These are phyloP conservation scores for Hyaloscypha hepaticicola DNA, from an alignment of 495 filamentous ascomycete species.

Conservation along the genomic window DNA sequence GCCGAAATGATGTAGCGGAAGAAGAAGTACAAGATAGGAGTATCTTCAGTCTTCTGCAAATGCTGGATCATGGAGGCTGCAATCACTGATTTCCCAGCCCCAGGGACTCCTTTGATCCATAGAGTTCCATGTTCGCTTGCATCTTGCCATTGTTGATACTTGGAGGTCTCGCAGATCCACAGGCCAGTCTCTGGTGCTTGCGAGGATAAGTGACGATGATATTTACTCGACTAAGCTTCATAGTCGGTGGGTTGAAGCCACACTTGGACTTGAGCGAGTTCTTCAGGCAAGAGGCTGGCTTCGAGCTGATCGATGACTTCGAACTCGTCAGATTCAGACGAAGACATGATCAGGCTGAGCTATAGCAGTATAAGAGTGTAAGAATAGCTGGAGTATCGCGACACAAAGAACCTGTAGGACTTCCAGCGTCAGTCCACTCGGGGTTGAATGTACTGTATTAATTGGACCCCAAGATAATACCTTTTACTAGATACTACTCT, in stretches of 20 bases:
- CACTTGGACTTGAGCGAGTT: slow-evolving; percentile 31
- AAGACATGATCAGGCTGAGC: not conserved
- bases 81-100: slow-evolving; percentile 52
- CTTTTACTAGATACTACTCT: too few relatives aligned
- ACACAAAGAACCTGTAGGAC: too few relatives aligned
- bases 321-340: slow-evolving; percentile 19
- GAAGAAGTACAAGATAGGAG: slow-evolving; percentile 52
- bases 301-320: slow-evolving; percentile 20
- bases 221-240: slow-evolving; percentile 31
- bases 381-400: too few relatives aligned
- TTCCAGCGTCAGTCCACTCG: too few relatives aligned
- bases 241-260: slow-evolving; percentile 45
- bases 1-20: slow-evolving; percentile 52
- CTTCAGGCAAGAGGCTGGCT: slow-evolving; percentile 22
- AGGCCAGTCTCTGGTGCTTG: slow-evolving; percentile 44
- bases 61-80: slow-evolving; percentile 42
- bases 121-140: slow-evolving; percentile 37
- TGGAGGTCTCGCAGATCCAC: slow-evolving; percentile 41
- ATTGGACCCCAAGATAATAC: too few relatives aligned
- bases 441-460: too few relatives aligned
- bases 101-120: slow-evolving; percentile 52
- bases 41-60: slow-evolving; percentile 21
- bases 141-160: slow-evolving; percentile 45
- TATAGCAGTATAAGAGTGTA: too few relatives aligned
- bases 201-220: slow-evolving; percentile 40